Percentiles rank a stretch among this genome's conserved stretches.
Conservation (phyloP, 192 early-diverging fungal genomes). For the Paraglomus brasilianum region DNA sequence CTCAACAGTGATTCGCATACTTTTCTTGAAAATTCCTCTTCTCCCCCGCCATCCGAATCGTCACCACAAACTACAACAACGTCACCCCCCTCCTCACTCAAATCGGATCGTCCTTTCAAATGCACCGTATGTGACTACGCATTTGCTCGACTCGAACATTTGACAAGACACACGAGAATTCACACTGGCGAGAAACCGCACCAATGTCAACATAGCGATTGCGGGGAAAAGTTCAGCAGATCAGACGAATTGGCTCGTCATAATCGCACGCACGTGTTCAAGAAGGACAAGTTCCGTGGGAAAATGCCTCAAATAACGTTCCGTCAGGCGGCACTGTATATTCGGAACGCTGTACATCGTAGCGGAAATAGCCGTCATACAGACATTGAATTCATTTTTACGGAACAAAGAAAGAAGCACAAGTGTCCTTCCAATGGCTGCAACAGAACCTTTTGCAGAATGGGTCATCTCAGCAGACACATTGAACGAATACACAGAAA, state of each 20-base stretch:
- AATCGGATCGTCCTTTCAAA: constrained; percentile 39
- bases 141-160: constrained; percentile 17
- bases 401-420: background rate
- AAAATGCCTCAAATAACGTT: background rate
- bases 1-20: constrained; percentile 2
- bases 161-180: constrained; percentile 55
- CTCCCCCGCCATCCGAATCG: constrained; percentile 33
- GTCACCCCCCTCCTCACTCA: constrained; percentile 38
- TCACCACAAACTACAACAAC: background rate
- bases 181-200: constrained; percentile 80
- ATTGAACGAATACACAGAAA: too few relatives aligned
- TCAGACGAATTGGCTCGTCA: constrained; percentile 72
- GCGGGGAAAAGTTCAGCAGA: constrained; percentile 73
- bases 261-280: constrained; percentile 49
- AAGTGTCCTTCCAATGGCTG: too few relatives aligned
- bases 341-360: background rate
- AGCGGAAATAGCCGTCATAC: background rate
- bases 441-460: too few relatives aligned
- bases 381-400: background rate
- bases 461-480: too few relatives aligned
- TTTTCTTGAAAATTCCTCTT: constrained; percentile 24
- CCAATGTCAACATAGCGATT: constrained; percentile 61
- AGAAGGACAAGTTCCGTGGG: background rate
- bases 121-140: background rate
- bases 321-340: background rate